phyloP scores from a whole-genome alignment of 768 basidiomycete genomes.

The Mycena epipterygia region DNA sequence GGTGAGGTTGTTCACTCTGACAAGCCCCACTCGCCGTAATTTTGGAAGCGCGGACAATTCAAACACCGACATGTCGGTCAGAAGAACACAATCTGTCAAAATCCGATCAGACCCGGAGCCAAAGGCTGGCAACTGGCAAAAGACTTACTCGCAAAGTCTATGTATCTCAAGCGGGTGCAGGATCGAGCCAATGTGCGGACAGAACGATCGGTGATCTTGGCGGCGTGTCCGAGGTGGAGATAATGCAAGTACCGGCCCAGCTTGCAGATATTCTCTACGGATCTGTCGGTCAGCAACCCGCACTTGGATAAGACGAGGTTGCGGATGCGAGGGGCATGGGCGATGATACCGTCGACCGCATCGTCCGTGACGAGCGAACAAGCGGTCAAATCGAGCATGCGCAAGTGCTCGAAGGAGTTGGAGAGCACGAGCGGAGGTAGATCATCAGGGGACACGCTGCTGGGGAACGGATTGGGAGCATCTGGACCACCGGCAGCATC shows the following conservation, averaged over 20 bases:
- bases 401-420: constrained; percentile 83
- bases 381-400: constrained; percentile 93
- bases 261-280: constrained; percentile 86
- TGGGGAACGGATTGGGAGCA: constrained; percentile 60
- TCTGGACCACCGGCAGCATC: constrained; percentile 45
- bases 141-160: constrained; percentile 94
- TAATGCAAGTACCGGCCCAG: constrained; percentile 96
- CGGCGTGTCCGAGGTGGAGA: constrained; percentile 94
- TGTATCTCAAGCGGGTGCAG: constrained; percentile 92
- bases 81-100: constrained; percentile 78
- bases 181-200: constrained; percentile 86
- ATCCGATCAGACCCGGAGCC: constrained; percentile 32
- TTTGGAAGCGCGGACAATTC: constrained; percentile 91
- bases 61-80: constrained; percentile 95
- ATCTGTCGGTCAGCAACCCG: constrained; percentile 79
- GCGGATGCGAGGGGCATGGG: constrained; percentile 86
- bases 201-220: constrained; percentile 90
- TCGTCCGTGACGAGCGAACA: constrained; percentile 86
- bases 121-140: constrained; percentile 6
- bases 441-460: constrained; percentile 53
- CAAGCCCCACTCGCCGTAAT: constrained; percentile 93
- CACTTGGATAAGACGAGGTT: constrained; percentile 93
- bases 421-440: constrained; percentile 77
- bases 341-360: constrained; percentile 86
- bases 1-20: constrained; percentile 92